Evolutionary conservation across 1,139 yeast genomes (phyloP), one percentile per base, ranked within the genome.

Genomic region (Scheffersomyces segobiensis): DNA sequence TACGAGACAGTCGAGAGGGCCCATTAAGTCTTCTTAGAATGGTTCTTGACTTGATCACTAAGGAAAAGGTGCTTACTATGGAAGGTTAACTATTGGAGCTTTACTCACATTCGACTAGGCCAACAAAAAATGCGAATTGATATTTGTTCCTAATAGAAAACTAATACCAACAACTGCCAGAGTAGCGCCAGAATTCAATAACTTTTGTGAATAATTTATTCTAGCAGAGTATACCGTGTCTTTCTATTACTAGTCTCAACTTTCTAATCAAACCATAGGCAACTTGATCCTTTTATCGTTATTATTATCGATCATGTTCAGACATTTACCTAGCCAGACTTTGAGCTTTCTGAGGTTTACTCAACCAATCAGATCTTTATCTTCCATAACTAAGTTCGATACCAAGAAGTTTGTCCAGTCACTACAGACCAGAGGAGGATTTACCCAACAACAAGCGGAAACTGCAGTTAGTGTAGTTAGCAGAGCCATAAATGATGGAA

Each of bases 401-500:
- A 91, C 97, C 53, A 87, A 91, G 67, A 83, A 83, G 70, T 89
- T 92, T 66, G 92, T 89, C 1, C 82, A 84, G 62, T 84, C 87
- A 56, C 82, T 93, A 50, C 87, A 87, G 65, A 78, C 81, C 50
- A 87, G 88, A 58, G 96, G 97, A 10, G 82, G 80, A 2, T 91
- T 95, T 71, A 82, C 84, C 6, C 83, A 84, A 55, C 80, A 86
- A 58, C 98, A 95, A 72, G 88, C 97, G 0, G 92, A 88, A 63
- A 86, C 92, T 0, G 91, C 96, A 0, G 90, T 93, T 5, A 82
- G 81, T 52, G 87, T 93, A 2, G 87, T 95, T 61, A 82, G 89
- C 55, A 82, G 85, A 54, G 93, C 97, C 1, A 83, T 95, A 52
- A 88, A 89, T 66, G 96, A 92, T 63, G 96, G 97, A 8, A 87